These are phyloP conservation scores for Xylona heveae DNA, from an alignment of 495 filamentous ascomycete genomes.

Conservation along the genomic window DNA sequence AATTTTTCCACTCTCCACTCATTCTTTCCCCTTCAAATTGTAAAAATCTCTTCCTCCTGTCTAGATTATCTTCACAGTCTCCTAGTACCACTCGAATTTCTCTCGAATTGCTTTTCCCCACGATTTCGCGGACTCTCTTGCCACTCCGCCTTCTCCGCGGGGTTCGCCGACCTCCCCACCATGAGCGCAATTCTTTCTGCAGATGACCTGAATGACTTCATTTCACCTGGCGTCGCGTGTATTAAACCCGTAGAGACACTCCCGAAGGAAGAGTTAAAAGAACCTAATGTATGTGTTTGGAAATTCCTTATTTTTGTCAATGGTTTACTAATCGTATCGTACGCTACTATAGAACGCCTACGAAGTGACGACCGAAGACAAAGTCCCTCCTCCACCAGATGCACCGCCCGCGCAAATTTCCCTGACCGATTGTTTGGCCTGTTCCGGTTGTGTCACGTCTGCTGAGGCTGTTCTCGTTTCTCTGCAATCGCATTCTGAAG, in stretches of 20 bases:
- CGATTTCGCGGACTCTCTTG: too few species aligned
- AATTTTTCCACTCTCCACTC: too few species aligned
- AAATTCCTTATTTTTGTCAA: neutral
- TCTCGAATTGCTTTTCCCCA: too few species aligned
- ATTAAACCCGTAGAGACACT: conserved; percentile 94
- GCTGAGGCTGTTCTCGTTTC: conserved; percentile 89
- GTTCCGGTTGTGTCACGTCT: conserved; percentile 92
- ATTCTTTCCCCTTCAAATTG: too few species aligned
- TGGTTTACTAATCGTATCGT: too few species aligned
- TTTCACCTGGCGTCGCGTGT: conserved; percentile 88
- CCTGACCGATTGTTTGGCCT: conserved; percentile 90
- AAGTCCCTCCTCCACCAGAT: conserved; percentile 29
- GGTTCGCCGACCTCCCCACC: too few species aligned
- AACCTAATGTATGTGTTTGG: conserved; percentile 4
- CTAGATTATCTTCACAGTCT: too few species aligned
- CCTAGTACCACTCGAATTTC: too few species aligned
- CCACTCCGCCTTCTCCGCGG: too few species aligned
- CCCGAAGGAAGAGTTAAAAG: conserved; percentile 27
- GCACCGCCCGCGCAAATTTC: conserved; percentile 59
- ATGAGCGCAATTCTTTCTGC: conserved; percentile 96
- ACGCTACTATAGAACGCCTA: conserved; percentile 34
- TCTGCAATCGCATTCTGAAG: conserved; percentile 79
- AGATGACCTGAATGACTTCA: conserved; percentile 97
- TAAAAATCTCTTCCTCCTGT: too few species aligned
- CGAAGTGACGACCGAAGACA: conserved; percentile 84